Percentiles rank a stretch among this genome's conserved stretches.
Evolutionary conservation across 2,329 filamentous ascomycete genomes (phyloP).

Genomic region (Fusarium robinianum): DNA sequence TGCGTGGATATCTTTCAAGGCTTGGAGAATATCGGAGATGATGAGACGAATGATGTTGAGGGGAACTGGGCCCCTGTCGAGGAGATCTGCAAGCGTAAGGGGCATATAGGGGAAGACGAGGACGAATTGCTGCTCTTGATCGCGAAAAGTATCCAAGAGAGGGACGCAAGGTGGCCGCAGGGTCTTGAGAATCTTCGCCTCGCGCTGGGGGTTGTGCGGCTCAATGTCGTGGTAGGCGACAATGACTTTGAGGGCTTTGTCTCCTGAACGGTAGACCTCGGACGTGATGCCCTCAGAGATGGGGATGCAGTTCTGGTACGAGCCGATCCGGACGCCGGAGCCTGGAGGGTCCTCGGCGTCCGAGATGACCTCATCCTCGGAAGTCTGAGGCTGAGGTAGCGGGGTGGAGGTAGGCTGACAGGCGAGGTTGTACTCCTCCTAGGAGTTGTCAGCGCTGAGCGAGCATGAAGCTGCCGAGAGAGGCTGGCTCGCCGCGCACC

Average conservation of each 20-base stretch:
- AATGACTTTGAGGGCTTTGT: constrained; percentile 82
- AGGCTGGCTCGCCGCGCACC: constrained; percentile 49
- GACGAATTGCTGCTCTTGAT: constrained; percentile 72
- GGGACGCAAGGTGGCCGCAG: constrained; percentile 64
- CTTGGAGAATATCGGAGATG: constrained; percentile 71
- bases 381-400: constrained; percentile 6
- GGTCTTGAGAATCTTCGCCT: constrained; percentile 72
- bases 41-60: constrained; percentile 44
- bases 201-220: constrained; percentile 81
- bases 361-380: constrained; percentile 1
- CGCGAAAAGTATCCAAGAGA: constrained; percentile 73
- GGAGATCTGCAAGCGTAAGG: constrained; percentile 69
- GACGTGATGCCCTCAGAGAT: constrained; percentile 77
- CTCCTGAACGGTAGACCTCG: constrained; percentile 72
- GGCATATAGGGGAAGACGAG: constrained; percentile 86
- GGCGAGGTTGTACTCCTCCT: constrained; percentile 64
- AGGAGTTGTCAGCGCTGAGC: constrained; percentile 31
- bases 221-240: constrained; percentile 71
- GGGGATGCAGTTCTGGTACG: constrained; percentile 57
- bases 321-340: constrained; percentile 55
- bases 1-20: constrained; percentile 71
- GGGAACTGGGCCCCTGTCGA: constrained; percentile 53
- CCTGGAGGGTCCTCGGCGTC: constrained; percentile 16
- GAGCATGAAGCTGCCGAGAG: constrained; percentile 16
- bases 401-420: constrained; percentile 39